These are phyloP conservation scores for Penicillium sumatraense DNA, from an alignment of 2,329 filamentous ascomycete genomes.

Conservation along the genomic window DNA sequence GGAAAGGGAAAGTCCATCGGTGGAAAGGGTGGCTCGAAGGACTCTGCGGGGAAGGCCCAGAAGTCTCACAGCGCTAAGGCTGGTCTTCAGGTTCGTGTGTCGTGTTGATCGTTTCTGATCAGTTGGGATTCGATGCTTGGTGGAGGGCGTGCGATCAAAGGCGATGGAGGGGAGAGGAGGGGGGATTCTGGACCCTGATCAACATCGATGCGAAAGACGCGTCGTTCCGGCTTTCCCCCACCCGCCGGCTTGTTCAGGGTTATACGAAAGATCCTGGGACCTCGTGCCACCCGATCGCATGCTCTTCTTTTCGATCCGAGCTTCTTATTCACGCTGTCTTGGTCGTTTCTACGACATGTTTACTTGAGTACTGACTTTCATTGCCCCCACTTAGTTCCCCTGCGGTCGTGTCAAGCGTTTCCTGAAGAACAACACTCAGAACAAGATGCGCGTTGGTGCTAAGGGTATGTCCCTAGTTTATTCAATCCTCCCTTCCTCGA, in stretches of 20 bases:
- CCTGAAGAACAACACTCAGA: slow-evolving; percentile 98
- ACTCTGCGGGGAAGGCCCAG: slow-evolving; percentile 82
- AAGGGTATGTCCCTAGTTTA: slow-evolving; percentile 60
- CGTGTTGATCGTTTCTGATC: not conserved
- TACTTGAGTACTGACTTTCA: slow-evolving; percentile 27
- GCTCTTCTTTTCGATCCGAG: not conserved
- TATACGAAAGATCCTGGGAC: slow-evolving; percentile 4
- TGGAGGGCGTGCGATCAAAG: slow-evolving; percentile 10
- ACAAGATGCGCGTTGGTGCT: slow-evolving; percentile 99
- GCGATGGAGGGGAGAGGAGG: not conserved
- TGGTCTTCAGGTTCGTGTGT: slow-evolving; percentile 80
- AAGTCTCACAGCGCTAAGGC: slow-evolving; percentile 93
- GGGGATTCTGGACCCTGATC: slow-evolving; percentile 4
- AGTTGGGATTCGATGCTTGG: not conserved
- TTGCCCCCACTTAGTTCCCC: slow-evolving; percentile 71
- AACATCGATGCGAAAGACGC: slow-evolving; percentile 22
- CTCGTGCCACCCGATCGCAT: slow-evolving; percentile 14
- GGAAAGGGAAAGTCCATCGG: slow-evolving; percentile 93
- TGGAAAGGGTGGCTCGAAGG: slow-evolving; percentile 88
- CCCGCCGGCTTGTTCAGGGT: slow-evolving; percentile 7
- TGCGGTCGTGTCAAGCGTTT: slow-evolving; percentile 99
- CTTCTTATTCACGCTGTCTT: not conserved
- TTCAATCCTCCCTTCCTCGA: not conserved
- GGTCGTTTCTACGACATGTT: not conserved
- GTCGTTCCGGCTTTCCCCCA: slow-evolving; percentile 21